phyloP scores from a whole-genome alignment of 129 eudicot genomes.

The Smallanthus sonchifolius region DNA sequence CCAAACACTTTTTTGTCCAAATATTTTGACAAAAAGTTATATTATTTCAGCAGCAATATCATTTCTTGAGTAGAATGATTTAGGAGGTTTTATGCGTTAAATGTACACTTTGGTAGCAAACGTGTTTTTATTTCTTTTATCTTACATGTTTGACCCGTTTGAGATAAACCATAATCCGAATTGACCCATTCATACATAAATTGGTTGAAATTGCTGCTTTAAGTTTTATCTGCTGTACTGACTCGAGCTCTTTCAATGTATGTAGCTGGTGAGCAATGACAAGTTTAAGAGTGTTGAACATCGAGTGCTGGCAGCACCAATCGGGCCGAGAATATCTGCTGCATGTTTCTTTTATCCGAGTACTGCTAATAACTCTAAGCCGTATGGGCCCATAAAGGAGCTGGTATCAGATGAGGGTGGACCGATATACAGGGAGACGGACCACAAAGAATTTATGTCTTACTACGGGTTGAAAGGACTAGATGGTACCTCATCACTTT shows the following conservation, averaged over 20 bases:
- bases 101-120: background rate
- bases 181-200: background rate
- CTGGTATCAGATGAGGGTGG: slow-evolving; percentile 35
- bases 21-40: background rate
- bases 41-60: background rate
- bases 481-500: slow-evolving; percentile 43
- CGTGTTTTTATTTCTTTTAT: background rate
- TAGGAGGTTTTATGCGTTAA: background rate
- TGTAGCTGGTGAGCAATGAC: slow-evolving; percentile 54
- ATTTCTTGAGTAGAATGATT: background rate
- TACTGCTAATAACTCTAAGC: slow-evolving; percentile 14
- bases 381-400: slow-evolving; percentile 44
- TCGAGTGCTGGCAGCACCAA: slow-evolving; percentile 39
- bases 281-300: slow-evolving; percentile 52
- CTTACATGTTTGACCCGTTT: background rate
- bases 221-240: background rate
- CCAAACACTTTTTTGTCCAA: background rate
- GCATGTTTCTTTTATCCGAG: slow-evolving; percentile 52
- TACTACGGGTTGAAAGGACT: slow-evolving; percentile 30
- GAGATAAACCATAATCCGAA: background rate
- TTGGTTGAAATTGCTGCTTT: background rate
- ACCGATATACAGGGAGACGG: slow-evolving; percentile 37
- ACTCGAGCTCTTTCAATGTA: background rate
- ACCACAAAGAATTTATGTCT: slow-evolving; percentile 35
- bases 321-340: slow-evolving; percentile 51